Base-by-base conservation (phyloP, 257 asterid genomes). In the Solanum pennellii region DNA sequence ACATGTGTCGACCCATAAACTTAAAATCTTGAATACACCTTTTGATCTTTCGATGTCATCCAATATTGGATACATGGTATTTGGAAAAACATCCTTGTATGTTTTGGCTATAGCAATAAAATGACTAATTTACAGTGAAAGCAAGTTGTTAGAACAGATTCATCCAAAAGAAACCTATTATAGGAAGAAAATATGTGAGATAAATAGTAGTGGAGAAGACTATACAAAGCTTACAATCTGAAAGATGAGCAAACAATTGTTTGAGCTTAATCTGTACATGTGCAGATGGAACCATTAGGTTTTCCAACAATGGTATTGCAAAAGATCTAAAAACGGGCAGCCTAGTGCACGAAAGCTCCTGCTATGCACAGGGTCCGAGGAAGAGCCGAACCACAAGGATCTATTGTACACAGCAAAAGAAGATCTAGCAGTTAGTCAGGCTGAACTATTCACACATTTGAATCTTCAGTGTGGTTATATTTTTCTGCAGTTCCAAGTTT, bases 401-500 rank as follows among this genome's bases (percentile, higher is more conserved):
- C 72, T n/a, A 65, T 65, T n/a, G 9, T n/a, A n/a, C 33, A 12
- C 72, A 65, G 2, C 76, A 44, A 37, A 85, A 27, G 82, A 85
- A 27, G 82, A 85, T 52, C 65, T 52, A 52, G 62, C 11, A 52
- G 62, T 52, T 52, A 52, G 62, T 52, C 37, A 84, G 86, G 60
- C 9, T 42, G 37, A 74, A 82, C 69, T 82, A 82, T 82, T 29
- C 45, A 82, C 69, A 31, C 69, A 89, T 80, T 88, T 79, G 92
- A 82, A 90, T 89, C 93, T 92, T 94, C n/a, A 88, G 68, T 41
- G 91, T 60, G 31, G 91, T 73, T 42, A 96, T 21, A 90, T 92
- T 94, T 95, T 95, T 97, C 93, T 96, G 99, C 91, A 95, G 86
- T 87, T 97, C 98, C 90, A 94, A 92, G 87, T 92, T 96, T 74